Conservation (phyloP, 2,329 filamentous ascomycete genomes). For the Gnomoniopsis sp. region DNA sequence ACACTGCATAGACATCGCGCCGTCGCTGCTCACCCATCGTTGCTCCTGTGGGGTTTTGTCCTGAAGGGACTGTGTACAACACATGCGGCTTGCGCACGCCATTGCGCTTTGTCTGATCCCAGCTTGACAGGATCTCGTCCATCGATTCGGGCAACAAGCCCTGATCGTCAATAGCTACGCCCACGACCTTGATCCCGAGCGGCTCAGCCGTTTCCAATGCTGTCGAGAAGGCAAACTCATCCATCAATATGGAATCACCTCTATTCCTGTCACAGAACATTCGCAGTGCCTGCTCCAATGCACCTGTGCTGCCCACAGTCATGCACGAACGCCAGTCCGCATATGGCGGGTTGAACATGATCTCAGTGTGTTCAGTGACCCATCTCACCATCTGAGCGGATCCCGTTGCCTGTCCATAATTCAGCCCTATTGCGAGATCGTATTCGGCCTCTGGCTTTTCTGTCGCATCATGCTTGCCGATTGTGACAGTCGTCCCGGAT, state of each 20-base stretch:
- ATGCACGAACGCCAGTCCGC: slow-evolving; percentile 84
- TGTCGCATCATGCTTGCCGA: slow-evolving; percentile 80
- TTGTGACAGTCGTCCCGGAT: slow-evolving; percentile 57
- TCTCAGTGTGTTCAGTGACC: slow-evolving; percentile 92
- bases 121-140: slow-evolving; percentile 47
- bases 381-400: slow-evolving; percentile 85
- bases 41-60: slow-evolving; percentile 87
- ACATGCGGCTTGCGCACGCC: slow-evolving; percentile 50
- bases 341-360: slow-evolving; percentile 83
- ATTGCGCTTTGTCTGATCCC: slow-evolving; percentile 42
- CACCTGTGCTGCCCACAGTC: slow-evolving; percentile 81
- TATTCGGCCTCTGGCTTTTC: slow-evolving; percentile 42
- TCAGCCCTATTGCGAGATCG: slow-evolving; percentile 85
- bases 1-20: slow-evolving; percentile 70
- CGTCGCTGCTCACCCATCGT: slow-evolving; percentile 70
- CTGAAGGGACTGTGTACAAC: slow-evolving; percentile 64
- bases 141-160: slow-evolving; percentile 50
- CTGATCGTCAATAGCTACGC: slow-evolving; percentile 49
- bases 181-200: slow-evolving; percentile 49
- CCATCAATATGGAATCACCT: slow-evolving; percentile 76
- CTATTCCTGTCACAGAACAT: slow-evolving; percentile 71
- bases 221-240: slow-evolving; percentile 88
- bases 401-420: slow-evolving; percentile 87
- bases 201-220: slow-evolving; percentile 57
- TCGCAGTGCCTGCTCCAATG: slow-evolving; percentile 77